A percentile compares a stretch with the other conserved stretches of the same genome.
Conservation (phyloP, 805 yeast genomes). For the Kazachstania kunashirensis region DNA sequence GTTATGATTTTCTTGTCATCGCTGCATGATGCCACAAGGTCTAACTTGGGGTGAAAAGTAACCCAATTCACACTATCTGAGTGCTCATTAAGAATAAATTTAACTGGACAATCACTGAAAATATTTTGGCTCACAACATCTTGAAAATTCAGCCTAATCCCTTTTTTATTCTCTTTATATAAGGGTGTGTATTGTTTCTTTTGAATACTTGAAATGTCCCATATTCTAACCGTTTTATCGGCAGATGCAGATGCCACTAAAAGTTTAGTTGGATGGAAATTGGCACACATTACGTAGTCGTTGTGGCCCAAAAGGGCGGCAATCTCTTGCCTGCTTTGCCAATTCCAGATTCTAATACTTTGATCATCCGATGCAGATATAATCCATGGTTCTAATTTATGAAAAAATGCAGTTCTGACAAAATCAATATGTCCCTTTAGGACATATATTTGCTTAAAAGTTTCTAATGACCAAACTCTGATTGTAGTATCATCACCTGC, state of each 20-base stretch:
- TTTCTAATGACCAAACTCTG: constrained; percentile 89
- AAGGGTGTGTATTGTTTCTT: constrained; percentile 88
- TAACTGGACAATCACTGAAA: constrained; percentile 92
- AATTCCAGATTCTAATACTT: constrained; percentile 97
- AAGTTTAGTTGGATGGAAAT: constrained; percentile 92
- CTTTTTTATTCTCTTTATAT: constrained; percentile 32
- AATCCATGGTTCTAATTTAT: constrained; percentile 94
- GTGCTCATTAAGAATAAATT: constrained; percentile 93
- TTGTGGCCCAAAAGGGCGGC: constrained; percentile 96
- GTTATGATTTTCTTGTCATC: constrained; percentile 91
- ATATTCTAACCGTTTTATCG: constrained; percentile 96
- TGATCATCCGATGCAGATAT: constrained; percentile 95
- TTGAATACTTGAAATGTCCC: constrained; percentile 94
- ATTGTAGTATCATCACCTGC: constrained; percentile 96
- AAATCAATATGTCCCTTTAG: constrained; percentile 91
- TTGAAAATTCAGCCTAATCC: constrained; percentile 39
- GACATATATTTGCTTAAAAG: constrained; percentile 86
- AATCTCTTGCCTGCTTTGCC: constrained; percentile 97
- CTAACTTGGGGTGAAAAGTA: constrained; percentile 91
- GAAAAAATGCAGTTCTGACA: constrained; percentile 89
- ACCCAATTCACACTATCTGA: constrained; percentile 99
- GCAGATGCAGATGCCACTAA: constrained; percentile 88
- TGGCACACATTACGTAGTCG: constrained; percentile 97
- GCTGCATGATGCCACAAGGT: constrained; percentile 87
- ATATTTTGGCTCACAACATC: constrained; percentile 79